Base-by-base conservation (phyloP, 768 basidiomycete genomes). In the Leccinum disarticulatum region DNA sequence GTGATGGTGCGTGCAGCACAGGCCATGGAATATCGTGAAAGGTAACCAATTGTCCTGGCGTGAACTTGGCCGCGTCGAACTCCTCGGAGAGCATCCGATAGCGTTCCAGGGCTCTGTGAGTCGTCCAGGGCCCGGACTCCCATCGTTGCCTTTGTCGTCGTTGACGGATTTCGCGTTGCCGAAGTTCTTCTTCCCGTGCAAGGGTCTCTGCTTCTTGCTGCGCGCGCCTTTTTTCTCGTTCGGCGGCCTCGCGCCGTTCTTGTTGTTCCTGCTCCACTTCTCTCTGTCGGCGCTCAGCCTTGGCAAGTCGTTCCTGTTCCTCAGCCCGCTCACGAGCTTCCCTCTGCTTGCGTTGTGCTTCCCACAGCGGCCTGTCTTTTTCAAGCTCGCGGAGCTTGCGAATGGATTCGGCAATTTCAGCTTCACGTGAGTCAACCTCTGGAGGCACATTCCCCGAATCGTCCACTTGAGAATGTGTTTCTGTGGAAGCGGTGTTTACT, bases 11-110 rank as follows among this genome's bases (percentile, higher is more conserved):
- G 52, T 77, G 76, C 36, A 93, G 70, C 14, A 87, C 84, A 3
- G 91, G 91, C 91, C 91, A 93, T 0, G 91, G 90, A 31, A 93
- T 77, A 43, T 79, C 80, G 50, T 85, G 81, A 59, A 86, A 84
- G 3, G 78, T 71, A n/a, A 91, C 70, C 3, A 85, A 82, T 14
- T 79, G 72, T 22, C 79, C 78, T 38, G 75, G 62, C 3, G 80
- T 75, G 72, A 87, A 90, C 62, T 81, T 84, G 11, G 81, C 74
- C 15, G 74, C 66, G 70, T 92, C 88, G 67, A 93, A 93, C 33
- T 79, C 77, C 22, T 84, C 85, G 60, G 81, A 77, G 7, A 88
- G 77, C 33, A 71, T 67, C 49, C 77, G 83, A 73, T 89, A 93
- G 30, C 86, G 81, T 64, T 91, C 89, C 30, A 92, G 74, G 5